Percentiles rank a stretch among this genome's conserved stretches.
Conservation (phyloP, 352 stramenopile species). For the Pythium biforme region DNA sequence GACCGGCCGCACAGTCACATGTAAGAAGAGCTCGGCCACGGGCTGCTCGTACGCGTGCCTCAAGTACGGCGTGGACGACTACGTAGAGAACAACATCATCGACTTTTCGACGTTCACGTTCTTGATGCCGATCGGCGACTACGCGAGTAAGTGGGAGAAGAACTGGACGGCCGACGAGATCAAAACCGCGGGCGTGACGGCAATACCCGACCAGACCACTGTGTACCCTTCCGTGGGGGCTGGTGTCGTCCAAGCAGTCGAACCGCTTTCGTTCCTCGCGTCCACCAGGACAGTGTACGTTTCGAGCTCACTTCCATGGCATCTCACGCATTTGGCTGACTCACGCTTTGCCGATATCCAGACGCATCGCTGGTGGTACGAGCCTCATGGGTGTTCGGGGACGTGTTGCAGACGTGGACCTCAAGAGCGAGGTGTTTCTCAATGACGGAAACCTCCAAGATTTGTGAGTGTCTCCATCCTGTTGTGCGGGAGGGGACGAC, state of each 20-base stretch:
- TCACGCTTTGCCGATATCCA: slow-evolving; percentile 15
- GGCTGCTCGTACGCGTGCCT: slow-evolving; percentile 57
- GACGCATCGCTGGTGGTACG: slow-evolving; percentile 46
- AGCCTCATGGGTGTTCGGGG: slow-evolving; percentile 43
- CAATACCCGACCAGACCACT: slow-evolving; percentile 17
- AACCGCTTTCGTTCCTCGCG: slow-evolving; percentile 24
- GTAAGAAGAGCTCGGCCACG: slow-evolving; percentile 10
- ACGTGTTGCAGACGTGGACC: slow-evolving; percentile 40
- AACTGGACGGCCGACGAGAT: slow-evolving; percentile 33
- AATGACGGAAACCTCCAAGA: slow-evolving; percentile 36
- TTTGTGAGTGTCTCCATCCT: slow-evolving; percentile 33
- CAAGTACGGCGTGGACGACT: slow-evolving; percentile 38
- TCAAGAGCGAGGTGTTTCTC: slow-evolving; percentile 35
- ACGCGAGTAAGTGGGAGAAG: slow-evolving; percentile 42
- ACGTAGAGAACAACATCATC: slow-evolving; percentile 41
- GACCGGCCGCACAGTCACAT: not conserved
- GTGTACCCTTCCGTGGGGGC: slow-evolving; percentile 18
- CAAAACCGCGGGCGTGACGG: slow-evolving; percentile 13
- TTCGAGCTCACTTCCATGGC: not conserved
- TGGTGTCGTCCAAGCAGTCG: slow-evolving; percentile 16
- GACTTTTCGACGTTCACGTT: slow-evolving; percentile 54
- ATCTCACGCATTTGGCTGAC: not conserved
- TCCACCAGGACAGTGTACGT: slow-evolving; percentile 28
- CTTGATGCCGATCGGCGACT: slow-evolving; percentile 52
- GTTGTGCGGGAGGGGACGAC: no score